Percentiles rank a stretch among this genome's conserved stretches.
These are phyloP conservation scores for Lactarius evosmus DNA, from an alignment of 768 basidiomycete genomes.

Conservation along the genomic window DNA sequence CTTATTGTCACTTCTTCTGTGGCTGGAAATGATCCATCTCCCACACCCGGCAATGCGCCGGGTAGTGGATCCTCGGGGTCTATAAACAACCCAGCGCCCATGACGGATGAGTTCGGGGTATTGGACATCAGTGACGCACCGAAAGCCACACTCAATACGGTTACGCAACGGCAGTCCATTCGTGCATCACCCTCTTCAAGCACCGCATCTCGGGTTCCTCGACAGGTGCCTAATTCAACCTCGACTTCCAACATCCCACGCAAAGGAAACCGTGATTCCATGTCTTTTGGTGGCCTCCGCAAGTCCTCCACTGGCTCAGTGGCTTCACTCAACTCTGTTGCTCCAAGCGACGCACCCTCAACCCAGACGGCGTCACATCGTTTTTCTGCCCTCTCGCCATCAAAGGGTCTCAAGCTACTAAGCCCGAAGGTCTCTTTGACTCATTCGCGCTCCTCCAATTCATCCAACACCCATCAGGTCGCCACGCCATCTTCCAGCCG, in stretches of 20 bases:
- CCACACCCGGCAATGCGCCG: slow-evolving; percentile 44
- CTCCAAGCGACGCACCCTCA: slow-evolving; percentile 35
- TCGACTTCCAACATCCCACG: slow-evolving; percentile 50
- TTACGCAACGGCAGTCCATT: slow-evolving; percentile 51
- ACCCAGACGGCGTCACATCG: slow-evolving; percentile 48
- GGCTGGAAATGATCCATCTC: slow-evolving; percentile 64
- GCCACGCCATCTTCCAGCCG: slow-evolving; percentile 66
- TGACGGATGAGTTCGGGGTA: slow-evolving; percentile 76
- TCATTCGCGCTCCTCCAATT: slow-evolving; percentile 53
- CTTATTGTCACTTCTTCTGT: slow-evolving; percentile 47
- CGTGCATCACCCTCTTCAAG: slow-evolving; percentile 59
- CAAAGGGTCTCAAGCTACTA: slow-evolving; percentile 76
- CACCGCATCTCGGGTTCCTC: slow-evolving; percentile 59
- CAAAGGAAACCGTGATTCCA: slow-evolving; percentile 73
- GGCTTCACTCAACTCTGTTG: slow-evolving; percentile 59
- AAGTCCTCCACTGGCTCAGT: slow-evolving; percentile 83
- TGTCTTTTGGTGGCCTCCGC: slow-evolving; percentile 72
- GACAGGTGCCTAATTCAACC: slow-evolving; percentile 54
- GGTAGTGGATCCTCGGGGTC: slow-evolving; percentile 24
- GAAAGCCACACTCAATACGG: slow-evolving; percentile 43
- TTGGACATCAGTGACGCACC: slow-evolving; percentile 58
- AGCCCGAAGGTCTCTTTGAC: slow-evolving; percentile 72
- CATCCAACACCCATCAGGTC: slow-evolving; percentile 51
- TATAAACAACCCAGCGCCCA: slow-evolving; percentile 21
- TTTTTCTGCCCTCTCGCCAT: slow-evolving; percentile 82